A percentile compares a stretch with the other conserved stretches of the same genome.
These are phyloP conservation scores for Elymus sibiricus DNA, from an alignment of 176 grass and related monocot species.

Conservation along the genomic window DNA sequence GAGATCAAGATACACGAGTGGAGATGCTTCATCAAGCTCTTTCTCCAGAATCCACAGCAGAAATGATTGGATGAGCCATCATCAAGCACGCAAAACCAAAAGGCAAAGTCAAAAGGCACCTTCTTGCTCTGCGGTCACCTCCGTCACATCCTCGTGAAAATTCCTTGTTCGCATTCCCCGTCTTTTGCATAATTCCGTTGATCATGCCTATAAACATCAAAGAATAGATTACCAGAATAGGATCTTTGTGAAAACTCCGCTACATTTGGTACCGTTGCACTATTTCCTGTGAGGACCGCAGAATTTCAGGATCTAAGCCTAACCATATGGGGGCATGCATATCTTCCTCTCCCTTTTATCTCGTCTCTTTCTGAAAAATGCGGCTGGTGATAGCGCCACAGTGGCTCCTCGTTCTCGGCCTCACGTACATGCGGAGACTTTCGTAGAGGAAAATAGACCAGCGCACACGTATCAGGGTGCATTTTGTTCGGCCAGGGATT, in stretches of 20 bases:
- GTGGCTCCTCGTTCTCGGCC: slow-evolving; percentile 3
- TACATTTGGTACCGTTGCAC: neutral
- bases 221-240: neutral
- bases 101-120: slow-evolving; percentile 23
- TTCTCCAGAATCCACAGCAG: neutral
- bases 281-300: neutral
- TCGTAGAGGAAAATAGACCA: neutral
- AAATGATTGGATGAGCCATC: neutral
- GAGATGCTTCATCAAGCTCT: slow-evolving; percentile 16
- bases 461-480: neutral
- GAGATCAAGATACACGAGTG: neutral
- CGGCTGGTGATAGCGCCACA: neutral
- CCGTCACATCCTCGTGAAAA: slow-evolving; percentile 5
- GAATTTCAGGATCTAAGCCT: neutral
- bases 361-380: neutral
- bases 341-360: neutral
- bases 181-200: neutral
- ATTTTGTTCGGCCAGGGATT: too few species aligned
- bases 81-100: slow-evolving; percentile 17
- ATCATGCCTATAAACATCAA: neutral
- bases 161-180: neutral
- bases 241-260: neutral
- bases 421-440: neutral
- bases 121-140: neutral
- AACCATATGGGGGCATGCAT: neutral